phyloP scores from a whole-genome alignment of 2,329 filamentous ascomycete genomes.

The Aspergillus glaucus region DNA sequence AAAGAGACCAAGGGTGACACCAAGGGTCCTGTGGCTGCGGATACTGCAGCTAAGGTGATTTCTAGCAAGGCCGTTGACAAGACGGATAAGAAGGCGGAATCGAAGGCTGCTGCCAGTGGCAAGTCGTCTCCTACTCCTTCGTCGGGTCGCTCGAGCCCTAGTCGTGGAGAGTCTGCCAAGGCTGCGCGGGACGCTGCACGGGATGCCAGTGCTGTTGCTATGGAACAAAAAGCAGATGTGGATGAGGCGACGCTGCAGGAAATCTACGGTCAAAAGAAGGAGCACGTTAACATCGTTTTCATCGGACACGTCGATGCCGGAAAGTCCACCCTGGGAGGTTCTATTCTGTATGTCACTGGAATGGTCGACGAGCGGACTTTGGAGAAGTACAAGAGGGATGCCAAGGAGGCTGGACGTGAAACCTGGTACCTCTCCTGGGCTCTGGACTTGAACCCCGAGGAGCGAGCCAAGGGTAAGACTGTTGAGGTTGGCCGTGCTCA shows the following conservation, averaged over 20 bases:
- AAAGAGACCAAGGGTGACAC: slow-evolving; percentile 29
- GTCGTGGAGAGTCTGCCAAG: slow-evolving; percentile 50
- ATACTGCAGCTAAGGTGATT: slow-evolving; percentile 71
- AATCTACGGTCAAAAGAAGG: slow-evolving; percentile 76
- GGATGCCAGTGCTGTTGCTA: slow-evolving; percentile 74
- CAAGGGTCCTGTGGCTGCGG: slow-evolving; percentile 45
- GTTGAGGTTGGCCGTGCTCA: slow-evolving; percentile 94
- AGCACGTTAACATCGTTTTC: slow-evolving; percentile 91
- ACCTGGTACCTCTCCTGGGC: slow-evolving; percentile 99
- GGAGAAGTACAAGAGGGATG: slow-evolving; percentile 96
- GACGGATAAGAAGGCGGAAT: slow-evolving; percentile 61
- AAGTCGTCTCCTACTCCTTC: slow-evolving; percentile 76
- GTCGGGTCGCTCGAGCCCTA: slow-evolving; percentile 69
- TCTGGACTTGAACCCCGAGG: slow-evolving; percentile 93
- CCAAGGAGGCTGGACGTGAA: slow-evolving; percentile 91
- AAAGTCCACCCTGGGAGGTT: slow-evolving; percentile 92
- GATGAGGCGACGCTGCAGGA: slow-evolving; percentile 83
- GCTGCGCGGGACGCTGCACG: slow-evolving; percentile 60
- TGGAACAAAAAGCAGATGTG: slow-evolving; percentile 73
- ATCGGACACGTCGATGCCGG: slow-evolving; percentile 97
- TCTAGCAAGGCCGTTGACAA: slow-evolving; percentile 90
- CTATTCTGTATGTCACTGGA: slow-evolving; percentile 85
- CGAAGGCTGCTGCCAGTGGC: slow-evolving; percentile 52
- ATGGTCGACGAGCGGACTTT: slow-evolving; percentile 99
- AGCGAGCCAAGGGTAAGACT: slow-evolving; percentile 93